Base-by-base conservation (phyloP, 495 filamentous ascomycete species). In the Entonaema liquescens region DNA sequence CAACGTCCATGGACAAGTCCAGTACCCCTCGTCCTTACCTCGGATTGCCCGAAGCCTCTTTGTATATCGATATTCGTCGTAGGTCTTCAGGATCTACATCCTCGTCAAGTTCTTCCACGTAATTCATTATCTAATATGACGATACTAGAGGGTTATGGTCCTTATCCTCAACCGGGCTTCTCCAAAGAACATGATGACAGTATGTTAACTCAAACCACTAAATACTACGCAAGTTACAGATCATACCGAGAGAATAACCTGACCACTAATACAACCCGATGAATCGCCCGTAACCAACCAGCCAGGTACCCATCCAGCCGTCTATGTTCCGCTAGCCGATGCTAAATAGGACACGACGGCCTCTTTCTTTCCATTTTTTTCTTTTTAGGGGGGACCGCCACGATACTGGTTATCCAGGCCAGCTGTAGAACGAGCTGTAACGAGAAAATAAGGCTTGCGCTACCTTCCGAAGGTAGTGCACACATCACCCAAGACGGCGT, bases 81-180 rank as follows among this genome's bases (percentile, higher is more conserved):
- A 84, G 74, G 68, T 84, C 82, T 53, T 79, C 81, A 19, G 80
- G 80, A 59, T 84, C 77, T 26, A 80, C 63, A 3, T 47, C 38
- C 25, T 79, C 78, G 19, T 67, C 71, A 21, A 71, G 62, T 28
- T 57, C 25, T 15, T 44, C 15, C 3, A 60, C 67, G 15, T 69
- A 63, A 33, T 77, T 68, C 33, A 78, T n/a, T 61, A 12, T 82
- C 74, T 17, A 81, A 49, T 25, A 80, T 74, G 19, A 81, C 80
- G n/a, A 82, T 79, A 59, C 70, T 76, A 12, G n/a, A 83, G 72
- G 26, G 80, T 82, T 52, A 53, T 72, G 31, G 74, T 60, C 47
- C 56, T 60, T 49, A 58, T 26, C 68, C 63, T 59, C 63, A 58
- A 53, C 52, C 52, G 44, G 29, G 53, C 3, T 67, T 63, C 8